Conservation (phyloP, 768 basidiomycete genomes). For the Coprinellus aureogranulatus region DNA sequence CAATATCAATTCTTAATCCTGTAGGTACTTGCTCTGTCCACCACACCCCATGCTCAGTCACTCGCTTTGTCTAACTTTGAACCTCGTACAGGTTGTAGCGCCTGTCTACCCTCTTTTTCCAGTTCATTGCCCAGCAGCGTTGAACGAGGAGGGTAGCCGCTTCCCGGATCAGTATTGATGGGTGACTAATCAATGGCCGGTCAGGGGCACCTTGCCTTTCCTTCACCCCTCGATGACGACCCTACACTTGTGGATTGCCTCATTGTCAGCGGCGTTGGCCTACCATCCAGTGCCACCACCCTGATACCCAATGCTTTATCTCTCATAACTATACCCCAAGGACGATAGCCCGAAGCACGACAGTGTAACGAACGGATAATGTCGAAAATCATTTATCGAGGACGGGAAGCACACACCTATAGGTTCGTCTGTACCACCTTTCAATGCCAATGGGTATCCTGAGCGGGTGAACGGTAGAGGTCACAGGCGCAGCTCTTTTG, state of each 20-base stretch:
- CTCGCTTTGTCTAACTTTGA: no score
- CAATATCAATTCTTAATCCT: no score
- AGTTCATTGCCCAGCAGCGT: no score
- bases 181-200: neutral
- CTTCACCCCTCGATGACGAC: neutral
- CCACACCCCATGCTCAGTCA: no score
- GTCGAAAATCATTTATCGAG: neutral
- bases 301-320: neutral
- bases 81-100: no score
- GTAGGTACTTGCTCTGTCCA: no score
- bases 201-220: neutral
- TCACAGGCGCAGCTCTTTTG: slow-evolving; percentile 45
- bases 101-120: no score
- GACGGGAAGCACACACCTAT: neutral
- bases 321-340: neutral
- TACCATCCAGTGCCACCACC: neutral
- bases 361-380: no score
- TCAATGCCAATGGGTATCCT: neutral
- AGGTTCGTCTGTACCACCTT: neutral
- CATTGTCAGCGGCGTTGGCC: neutral
- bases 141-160: no score
- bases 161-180: no score
- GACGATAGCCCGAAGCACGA: no score
- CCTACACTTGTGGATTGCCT: neutral
- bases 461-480: slow-evolving; percentile 15